A percentile compares a stretch with the other conserved stretches of the same genome.
phyloP scores from a whole-genome alignment of 1,284 basidiomycete species.

The Microbotryomycetes sp. region DNA sequence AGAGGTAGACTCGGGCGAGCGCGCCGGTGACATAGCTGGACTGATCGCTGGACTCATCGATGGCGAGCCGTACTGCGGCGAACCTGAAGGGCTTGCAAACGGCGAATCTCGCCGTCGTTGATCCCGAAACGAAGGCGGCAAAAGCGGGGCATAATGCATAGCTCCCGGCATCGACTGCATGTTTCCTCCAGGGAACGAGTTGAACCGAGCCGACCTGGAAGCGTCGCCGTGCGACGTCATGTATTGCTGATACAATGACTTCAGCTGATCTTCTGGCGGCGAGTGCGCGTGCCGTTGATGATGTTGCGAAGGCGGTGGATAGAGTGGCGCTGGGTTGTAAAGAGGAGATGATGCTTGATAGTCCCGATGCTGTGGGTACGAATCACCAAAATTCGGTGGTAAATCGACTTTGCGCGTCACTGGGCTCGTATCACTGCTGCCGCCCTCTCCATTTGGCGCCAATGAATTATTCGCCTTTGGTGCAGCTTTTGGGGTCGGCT shows the following conservation, averaged over 20 bases:
- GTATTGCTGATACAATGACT: conserved; percentile 1
- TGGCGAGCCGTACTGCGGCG: conserved; percentile 17
- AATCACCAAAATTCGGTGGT: conserved; percentile 25
- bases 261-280: conserved; percentile 1
- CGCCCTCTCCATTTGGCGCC: not conserved
- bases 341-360: not conserved
- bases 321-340: conserved; percentile 6
- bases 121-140: conserved; percentile 26
- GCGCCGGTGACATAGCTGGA: not conserved
- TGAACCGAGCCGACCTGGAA: conserved; percentile 1
- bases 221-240: not conserved
- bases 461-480: not conserved
- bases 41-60: conserved; percentile 11
- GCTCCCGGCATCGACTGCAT: not conserved
- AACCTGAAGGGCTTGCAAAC: conserved; percentile 21
- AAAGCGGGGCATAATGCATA: conserved; percentile 13
- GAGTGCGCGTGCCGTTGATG: conserved; percentile 4
- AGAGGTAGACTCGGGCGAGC: conserved; percentile 1
- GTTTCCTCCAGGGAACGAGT: conserved; percentile 10
- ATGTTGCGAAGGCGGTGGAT: conserved; percentile 9
- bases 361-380: not conserved
- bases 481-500: not conserved
- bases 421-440: not conserved
- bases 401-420: conserved; percentile 2
- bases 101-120: conserved; percentile 10